A percentile compares a stretch with the other conserved stretches of the same genome.
Evolutionary conservation across 371 early-diverging fungal species (phyloP).

Genomic region (Syncephalis fuscata): DNA sequence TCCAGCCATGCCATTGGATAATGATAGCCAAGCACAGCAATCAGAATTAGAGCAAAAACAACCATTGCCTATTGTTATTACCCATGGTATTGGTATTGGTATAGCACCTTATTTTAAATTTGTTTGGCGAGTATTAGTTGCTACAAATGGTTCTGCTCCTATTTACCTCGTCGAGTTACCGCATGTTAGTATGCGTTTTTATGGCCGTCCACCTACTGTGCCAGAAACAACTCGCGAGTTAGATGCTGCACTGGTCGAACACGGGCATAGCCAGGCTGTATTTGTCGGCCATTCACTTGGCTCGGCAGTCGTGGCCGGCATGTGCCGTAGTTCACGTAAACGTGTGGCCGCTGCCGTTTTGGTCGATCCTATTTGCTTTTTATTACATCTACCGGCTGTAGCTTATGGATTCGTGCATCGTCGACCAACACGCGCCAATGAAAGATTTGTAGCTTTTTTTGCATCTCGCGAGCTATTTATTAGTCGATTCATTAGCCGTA

Average conservation of each 20-base stretch:
- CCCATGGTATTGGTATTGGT: conserved; percentile 57
- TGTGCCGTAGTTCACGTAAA: conserved; percentile 21
- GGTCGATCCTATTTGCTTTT: conserved; percentile 50
- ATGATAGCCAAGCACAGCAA: conserved; percentile 28
- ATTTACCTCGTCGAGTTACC: conserved; percentile 51
- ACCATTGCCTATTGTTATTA: conserved; percentile 37
- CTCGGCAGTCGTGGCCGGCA: conserved; percentile 32
- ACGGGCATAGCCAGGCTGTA: conserved; percentile 32
- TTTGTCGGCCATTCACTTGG: conserved; percentile 56
- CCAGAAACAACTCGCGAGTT: conserved; percentile 37
- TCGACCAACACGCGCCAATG: conserved; percentile 33
- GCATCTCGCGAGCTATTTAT: conserved; percentile 50
- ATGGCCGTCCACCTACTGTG: conserved; percentile 36
- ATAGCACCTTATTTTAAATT: conserved; percentile 34
- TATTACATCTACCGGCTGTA: conserved; percentile 40
- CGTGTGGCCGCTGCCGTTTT: conserved; percentile 30
- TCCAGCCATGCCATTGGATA: background rate
- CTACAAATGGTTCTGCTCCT: conserved; percentile 20
- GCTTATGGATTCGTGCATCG: conserved; percentile 53
- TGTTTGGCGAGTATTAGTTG: conserved; percentile 16
- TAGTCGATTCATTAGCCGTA: conserved; percentile 39
- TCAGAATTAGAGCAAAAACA: conserved; percentile 11
- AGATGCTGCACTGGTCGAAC: conserved; percentile 32
- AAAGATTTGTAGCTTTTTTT: conserved; percentile 42
- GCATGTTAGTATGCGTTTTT: conserved; percentile 43